phyloP scores from a whole-genome alignment of 2,329 filamentous ascomycete genomes.

The Immersiporthe knoxdaviesiana region DNA sequence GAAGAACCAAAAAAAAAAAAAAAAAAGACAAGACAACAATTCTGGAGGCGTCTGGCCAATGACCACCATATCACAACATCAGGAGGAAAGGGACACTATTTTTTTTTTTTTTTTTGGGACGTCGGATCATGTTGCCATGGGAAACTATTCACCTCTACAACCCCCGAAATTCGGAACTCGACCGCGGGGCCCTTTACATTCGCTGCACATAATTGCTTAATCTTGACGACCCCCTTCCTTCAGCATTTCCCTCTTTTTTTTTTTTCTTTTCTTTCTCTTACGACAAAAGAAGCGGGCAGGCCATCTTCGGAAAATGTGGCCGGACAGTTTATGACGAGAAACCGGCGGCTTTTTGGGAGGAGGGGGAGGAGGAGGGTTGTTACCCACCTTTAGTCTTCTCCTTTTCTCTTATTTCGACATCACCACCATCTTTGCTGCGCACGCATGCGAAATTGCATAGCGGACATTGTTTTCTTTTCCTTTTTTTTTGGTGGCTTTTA shows the following conservation, averaged over 20 bases:
- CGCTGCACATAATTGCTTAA: conserved; percentile 18
- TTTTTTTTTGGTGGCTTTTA: not conserved
- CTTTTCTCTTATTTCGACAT: not conserved
- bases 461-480: not conserved
- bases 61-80: not conserved
- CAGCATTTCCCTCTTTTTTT: not conserved
- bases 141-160: not conserved
- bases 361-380: not conserved
- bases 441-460: conserved; percentile 11
- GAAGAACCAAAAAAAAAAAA: not conserved
- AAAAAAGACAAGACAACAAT: not conserved
- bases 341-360: not conserved
- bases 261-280: not conserved
- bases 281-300: conserved; percentile 15
- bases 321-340: conserved; percentile 10
- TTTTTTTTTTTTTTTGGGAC: conserved; percentile 2
- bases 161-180: not conserved
- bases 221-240: conserved; percentile 12
- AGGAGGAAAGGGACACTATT: not conserved
- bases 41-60: not conserved
- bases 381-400: not conserved
- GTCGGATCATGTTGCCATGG: conserved; percentile 4
- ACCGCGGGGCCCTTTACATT: not conserved
- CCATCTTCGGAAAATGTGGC: conserved; percentile 12
- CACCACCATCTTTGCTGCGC: not conserved